Base-by-base conservation (phyloP, 2,329 filamentous ascomycete genomes). In the Escovopsis sp. region DNA sequence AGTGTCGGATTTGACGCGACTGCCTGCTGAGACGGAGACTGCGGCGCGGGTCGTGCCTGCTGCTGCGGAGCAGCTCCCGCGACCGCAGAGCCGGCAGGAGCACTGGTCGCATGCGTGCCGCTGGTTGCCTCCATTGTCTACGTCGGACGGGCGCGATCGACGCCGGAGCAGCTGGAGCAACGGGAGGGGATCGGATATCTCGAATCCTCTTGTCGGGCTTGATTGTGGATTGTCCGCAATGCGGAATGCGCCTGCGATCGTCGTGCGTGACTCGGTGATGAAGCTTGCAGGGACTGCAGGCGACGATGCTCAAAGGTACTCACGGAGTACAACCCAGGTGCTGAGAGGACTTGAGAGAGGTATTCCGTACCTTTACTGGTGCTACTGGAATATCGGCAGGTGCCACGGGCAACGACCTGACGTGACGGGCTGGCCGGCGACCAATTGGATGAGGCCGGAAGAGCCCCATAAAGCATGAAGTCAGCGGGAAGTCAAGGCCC, bases 21-120 rank as follows among this genome's bases (percentile, higher is more conserved):
- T 35, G 46, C 28, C 26, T 53, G 51, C 43, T 48, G 50, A 26
- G 46, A 44, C 43, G 44, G 46, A 43, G 51, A 43, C 41, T 41
- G 43, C 26, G 44, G 47, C 11, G 39, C 41, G 18, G 48, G 49
- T 43, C 48, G 28, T 11, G 4, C 50, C 33, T 51, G 28, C 15
- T 23, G n/a, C 36, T 36, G 39, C n/a, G 40, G 41, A 46, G 38
- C 23, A 32, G 28, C 28, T 11, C 28, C 28, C 12, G 40, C 15
- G 8, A 33, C 38, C 36, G 41, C 30, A 32, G 41, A 40, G 41
- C 38, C 35, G 18, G 33, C 41, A 26, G 19, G 18, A 37, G 33
- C 33, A 36, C 42, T 28, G 26, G 43, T 33, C 28, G 37, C 39
- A 26, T 36, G 32, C 36, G 38, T 37, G 18, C 36, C 42, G 33